phyloP scores from a whole-genome alignment of 2,329 filamentous ascomycete species.

The Stemphylium lycopersici region DNA sequence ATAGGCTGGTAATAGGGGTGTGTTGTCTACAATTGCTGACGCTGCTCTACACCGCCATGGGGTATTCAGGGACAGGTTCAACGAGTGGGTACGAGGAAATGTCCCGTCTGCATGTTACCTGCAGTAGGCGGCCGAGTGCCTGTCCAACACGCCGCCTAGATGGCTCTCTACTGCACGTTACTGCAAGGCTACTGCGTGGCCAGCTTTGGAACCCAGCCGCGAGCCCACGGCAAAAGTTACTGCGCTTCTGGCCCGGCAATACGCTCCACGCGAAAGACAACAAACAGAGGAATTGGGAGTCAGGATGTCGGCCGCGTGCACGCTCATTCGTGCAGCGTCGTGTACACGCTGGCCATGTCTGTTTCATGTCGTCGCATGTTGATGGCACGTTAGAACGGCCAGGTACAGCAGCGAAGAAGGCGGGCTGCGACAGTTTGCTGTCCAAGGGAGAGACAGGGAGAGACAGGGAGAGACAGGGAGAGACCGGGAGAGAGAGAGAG shows the following conservation, averaged over 20 bases:
- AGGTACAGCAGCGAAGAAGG: background rate
- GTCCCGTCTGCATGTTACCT: constrained; percentile 31
- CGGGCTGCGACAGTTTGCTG: background rate
- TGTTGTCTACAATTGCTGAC: constrained; percentile 32
- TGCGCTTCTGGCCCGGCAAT: constrained; percentile 16
- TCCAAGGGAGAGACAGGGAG: background rate
- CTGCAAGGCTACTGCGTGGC: constrained; percentile 32
- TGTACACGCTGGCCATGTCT: constrained; percentile 40
- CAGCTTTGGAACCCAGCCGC: constrained; percentile 13
- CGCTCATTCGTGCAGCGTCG: constrained; percentile 26
- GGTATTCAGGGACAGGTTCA: constrained; percentile 34
- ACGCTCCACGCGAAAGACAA: constrained; percentile 25
- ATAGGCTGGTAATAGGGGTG: constrained; percentile 33
- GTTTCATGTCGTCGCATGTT: constrained; percentile 40
- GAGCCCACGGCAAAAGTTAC: constrained; percentile 16
- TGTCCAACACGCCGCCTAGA: constrained; percentile 28
- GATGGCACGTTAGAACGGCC: constrained; percentile 21
- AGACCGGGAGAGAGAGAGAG: too few species aligned
- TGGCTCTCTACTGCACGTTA: constrained; percentile 33
- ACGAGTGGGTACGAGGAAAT: constrained; percentile 31
- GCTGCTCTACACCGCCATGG: constrained; percentile 39
- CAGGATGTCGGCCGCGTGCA: constrained; percentile 11
- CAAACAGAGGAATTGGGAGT: constrained; percentile 27
- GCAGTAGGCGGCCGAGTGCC: constrained; percentile 39
- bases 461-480: background rate